These are phyloP conservation scores for Setaria viridis DNA, from an alignment of 202 grass and related monocot species.

Conservation along the genomic window DNA sequence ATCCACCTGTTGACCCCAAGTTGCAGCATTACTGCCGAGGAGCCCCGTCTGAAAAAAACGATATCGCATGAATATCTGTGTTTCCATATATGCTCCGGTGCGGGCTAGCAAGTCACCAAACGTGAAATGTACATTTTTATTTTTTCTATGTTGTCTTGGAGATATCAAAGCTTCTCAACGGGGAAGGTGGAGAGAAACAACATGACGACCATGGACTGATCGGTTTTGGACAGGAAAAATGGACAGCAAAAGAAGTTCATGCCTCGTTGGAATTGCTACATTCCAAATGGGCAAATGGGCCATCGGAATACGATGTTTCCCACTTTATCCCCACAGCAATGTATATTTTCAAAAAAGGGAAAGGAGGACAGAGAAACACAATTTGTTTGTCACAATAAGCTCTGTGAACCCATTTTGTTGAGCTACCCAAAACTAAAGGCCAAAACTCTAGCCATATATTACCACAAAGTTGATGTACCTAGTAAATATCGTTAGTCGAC, in stretches of 20 bases:
- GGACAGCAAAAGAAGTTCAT: too few species aligned
- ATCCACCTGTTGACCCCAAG: too few species aligned
- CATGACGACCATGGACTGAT: not conserved
- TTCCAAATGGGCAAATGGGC: not conserved
- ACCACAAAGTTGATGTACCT: not conserved
- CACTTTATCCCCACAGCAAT: not conserved
- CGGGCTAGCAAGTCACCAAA: not conserved
- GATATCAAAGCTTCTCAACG: too few species aligned
- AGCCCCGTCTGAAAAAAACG: too few species aligned
- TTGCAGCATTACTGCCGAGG: too few species aligned
- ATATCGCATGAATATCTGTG: not conserved
- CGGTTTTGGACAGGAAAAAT: not conserved
- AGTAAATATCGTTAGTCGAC: not conserved
- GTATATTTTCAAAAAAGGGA: not conserved
- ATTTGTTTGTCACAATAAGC: not conserved
- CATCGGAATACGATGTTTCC: not conserved
- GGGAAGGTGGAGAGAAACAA: too few species aligned
- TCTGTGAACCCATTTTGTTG: not conserved
- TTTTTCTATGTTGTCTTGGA: too few species aligned
- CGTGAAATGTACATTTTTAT: not conserved
- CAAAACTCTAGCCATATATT: not conserved
- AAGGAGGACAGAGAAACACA: not conserved
- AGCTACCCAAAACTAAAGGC: not conserved
- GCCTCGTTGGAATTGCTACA: not conserved
- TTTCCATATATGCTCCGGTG: not conserved